Evolutionary conservation across 768 basidiomycete genomes (phyloP), one percentile per base, ranked within the genome.

Genomic region (Mrakia hoshinonis): DNA sequence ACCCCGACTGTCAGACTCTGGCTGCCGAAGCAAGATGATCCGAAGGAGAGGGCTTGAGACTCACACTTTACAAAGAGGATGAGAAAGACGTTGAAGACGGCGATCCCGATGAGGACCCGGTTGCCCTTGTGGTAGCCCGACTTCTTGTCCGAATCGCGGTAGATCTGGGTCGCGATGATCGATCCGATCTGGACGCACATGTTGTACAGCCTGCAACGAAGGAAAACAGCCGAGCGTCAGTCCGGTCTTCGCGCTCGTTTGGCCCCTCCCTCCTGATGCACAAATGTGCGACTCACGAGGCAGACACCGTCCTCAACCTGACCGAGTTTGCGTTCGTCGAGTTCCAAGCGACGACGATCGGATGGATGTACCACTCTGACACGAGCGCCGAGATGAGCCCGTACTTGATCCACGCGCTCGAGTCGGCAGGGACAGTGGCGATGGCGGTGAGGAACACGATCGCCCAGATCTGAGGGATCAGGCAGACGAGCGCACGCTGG

Each of bases 391-490:
- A 73, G 18, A 78, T 54, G 20, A 76, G 38, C 1, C 65, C 70
- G 65, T 72, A 77, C 52, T 73, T 73, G 10, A 64, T 63, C 76
- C 75, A 77, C 60, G 74, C 67, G 43, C 62, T 48, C 4, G 73
- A 72, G n/a, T 29, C 47, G 61, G 76, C 75, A 15, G 77, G 76
- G 34, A 87, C 79, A 0, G 82, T 82, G 26, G 85, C 83, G 15
- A 86, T 80, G 1, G 84, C 83, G 67, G 87, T 81, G 54, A 89
- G 81, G 34, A 87, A 82, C 3, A 85, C 85, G 6, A 88, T 78
- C 0, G 85, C 84, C 87, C 87, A 89, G 38, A 65, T 29, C 46
- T 65, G 64, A 48, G n/a, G 26, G 24, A 68, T 18, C 2, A 34
- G 26, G 38, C 43, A 54, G 12, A 55, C 51, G 47, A 68, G 31